Conservation (phyloP, 805 yeast species). For the Sugiyamaella americana region DNA sequence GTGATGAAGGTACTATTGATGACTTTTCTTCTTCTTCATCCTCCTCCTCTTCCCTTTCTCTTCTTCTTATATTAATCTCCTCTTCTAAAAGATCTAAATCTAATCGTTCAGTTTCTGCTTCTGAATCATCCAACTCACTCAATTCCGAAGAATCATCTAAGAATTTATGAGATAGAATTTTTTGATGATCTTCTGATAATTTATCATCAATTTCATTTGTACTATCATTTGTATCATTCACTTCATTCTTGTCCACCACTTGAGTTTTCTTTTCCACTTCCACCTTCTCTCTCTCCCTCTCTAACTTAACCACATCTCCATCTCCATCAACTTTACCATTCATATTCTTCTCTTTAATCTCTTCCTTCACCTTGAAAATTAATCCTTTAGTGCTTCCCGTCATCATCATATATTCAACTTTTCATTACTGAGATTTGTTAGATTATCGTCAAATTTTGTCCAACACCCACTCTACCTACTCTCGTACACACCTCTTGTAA, state of each 20-base stretch:
- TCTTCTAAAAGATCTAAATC: slow-evolving; percentile 45
- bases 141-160: slow-evolving; percentile 39
- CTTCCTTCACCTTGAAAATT: neutral
- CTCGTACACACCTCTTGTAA: too few relatives aligned
- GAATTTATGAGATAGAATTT: slow-evolving; percentile 8
- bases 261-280: neutral
- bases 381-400: neutral
- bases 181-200: too few relatives aligned
- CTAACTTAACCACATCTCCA: neutral
- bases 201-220: neutral
- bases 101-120: slow-evolving; percentile 89
- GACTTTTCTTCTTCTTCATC: neutral
- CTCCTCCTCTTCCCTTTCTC: neutral
- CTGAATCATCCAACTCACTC: slow-evolving; percentile 47
- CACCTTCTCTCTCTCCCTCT: neutral
- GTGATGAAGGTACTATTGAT: neutral
- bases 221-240: neutral
- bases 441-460: too few relatives aligned
- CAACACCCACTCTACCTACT: too few relatives aligned
- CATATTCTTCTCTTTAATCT: neutral
- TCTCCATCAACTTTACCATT: neutral
- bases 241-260: neutral
- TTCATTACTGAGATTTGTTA: too few relatives aligned
- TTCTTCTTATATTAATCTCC: slow-evolving; percentile 8
- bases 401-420: too few relatives aligned